Percentiles rank a stretch among this genome's conserved stretches.
phyloP scores from a whole-genome alignment of 148 eudicot species.

The Gaultheria prostrata region DNA sequence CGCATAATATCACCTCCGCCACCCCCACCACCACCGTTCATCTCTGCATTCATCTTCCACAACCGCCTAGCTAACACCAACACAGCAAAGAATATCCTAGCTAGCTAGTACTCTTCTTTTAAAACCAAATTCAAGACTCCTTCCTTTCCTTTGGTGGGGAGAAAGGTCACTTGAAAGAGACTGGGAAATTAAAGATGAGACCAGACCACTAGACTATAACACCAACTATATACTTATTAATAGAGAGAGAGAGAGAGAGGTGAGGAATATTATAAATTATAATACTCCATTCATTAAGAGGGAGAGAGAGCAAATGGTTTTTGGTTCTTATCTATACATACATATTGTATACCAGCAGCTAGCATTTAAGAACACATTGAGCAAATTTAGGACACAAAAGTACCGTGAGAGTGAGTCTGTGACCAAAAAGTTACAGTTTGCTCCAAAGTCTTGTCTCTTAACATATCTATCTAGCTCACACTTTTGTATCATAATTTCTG shows the following conservation, averaged over 20 bases:
- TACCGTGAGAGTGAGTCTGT: not conserved
- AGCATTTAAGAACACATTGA: not conserved
- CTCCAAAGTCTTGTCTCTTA: not conserved
- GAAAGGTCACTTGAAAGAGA: not conserved
- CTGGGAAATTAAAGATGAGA: not conserved
- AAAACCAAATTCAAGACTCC: not conserved
- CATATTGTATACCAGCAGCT: no score
- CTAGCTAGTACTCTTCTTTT: no score
- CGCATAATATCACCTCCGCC: no score
- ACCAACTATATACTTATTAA: not conserved
- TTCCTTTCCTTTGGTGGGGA: not conserved
- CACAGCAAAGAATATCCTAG: not conserved
- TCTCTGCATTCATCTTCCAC: conserved; percentile 34
- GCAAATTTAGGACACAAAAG: not conserved
- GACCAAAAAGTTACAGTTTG: conserved; percentile 3
- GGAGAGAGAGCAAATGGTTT: not conserved
- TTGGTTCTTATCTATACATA: not conserved
- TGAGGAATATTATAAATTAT: not conserved
- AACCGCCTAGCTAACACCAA: not conserved
- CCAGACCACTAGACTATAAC: not conserved
- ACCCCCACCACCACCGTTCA: conserved; percentile 26
- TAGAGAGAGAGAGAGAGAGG: not conserved
- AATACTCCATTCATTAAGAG: not conserved
- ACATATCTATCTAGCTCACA: not conserved
- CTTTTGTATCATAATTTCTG: conserved; percentile 4